phyloP scores from a whole-genome alignment of 2,329 filamentous ascomycete species.

The Talaromyces sp. region DNA sequence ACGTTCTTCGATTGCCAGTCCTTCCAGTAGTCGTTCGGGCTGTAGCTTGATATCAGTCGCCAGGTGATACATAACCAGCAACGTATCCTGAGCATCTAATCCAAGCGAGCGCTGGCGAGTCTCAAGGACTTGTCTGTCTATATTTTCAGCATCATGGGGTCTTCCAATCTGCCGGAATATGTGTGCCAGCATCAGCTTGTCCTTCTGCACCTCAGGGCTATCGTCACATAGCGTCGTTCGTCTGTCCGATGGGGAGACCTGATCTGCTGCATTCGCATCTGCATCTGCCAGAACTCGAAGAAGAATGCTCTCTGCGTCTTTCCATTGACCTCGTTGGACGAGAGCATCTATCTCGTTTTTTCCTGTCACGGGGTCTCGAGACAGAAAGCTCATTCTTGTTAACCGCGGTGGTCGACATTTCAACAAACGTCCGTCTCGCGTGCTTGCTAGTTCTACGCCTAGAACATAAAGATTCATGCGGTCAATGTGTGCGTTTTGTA shows the following conservation, averaged over 20 bases:
- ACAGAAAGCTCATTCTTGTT: constrained; percentile 19
- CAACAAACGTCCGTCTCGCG: constrained; percentile 12
- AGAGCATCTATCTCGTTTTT: constrained; percentile 17
- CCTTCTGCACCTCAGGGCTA: constrained; percentile 13
- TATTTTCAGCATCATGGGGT: constrained; percentile 14
- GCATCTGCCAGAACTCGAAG: constrained; percentile 12
- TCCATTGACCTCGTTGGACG: constrained; percentile 15
- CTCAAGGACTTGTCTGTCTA: constrained; percentile 8
- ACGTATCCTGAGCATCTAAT: constrained; percentile 9
- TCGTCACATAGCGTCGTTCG: constrained; percentile 2
- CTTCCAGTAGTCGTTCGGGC: constrained; percentile 9
- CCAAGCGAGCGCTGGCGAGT: constrained; percentile 14
- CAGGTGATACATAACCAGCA: constrained; percentile 14
- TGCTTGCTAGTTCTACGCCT: constrained; percentile 10
- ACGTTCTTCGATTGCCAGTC: constrained; percentile 11
- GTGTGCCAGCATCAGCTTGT: constrained; percentile 18
- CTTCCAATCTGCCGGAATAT: constrained; percentile 17
- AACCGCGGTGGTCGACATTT: constrained; percentile 15
- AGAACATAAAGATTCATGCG: constrained; percentile 10
- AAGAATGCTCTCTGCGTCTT: constrained; percentile 17
- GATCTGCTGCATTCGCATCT: background rate
- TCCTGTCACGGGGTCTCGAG: constrained; percentile 14
- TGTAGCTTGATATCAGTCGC: constrained; percentile 17
- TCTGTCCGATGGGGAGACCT: background rate
- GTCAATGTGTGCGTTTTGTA: background rate